Conservation (phyloP, 768 basidiomycete genomes). For the Rhizopogon rudus region DNA sequence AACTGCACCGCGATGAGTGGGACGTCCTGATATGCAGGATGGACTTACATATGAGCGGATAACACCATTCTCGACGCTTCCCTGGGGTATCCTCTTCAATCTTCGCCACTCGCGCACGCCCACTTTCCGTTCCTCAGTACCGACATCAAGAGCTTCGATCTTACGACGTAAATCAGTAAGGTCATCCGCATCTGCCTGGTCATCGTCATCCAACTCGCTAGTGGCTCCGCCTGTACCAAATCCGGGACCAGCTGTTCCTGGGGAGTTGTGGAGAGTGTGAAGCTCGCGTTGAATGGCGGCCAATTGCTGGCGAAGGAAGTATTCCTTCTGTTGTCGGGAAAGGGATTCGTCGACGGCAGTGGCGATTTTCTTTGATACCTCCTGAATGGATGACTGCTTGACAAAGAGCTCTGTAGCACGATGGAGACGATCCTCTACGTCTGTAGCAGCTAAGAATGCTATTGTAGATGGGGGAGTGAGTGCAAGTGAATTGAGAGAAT, state of each 20-base stretch:
- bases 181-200: constrained; percentile 78
- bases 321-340: constrained; percentile 87
- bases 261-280: constrained; percentile 41
- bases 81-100: constrained; percentile 81
- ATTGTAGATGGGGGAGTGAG: not conserved
- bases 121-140: constrained; percentile 78
- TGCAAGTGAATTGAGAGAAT: not conserved
- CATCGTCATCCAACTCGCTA: constrained; percentile 70
- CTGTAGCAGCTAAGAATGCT: constrained; percentile 61
- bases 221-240: constrained; percentile 21
- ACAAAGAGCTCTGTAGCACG: constrained; percentile 67
- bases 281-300: constrained; percentile 78
- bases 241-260: constrained; percentile 9
- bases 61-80: constrained; percentile 88
- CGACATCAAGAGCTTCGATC: constrained; percentile 69
- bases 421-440: constrained; percentile 56
- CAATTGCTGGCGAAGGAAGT: constrained; percentile 79
- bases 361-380: constrained; percentile 78
- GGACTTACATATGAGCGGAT: constrained; percentile 71
- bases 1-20: constrained; percentile 40
- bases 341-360: constrained; percentile 77
- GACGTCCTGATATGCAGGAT: not conserved
- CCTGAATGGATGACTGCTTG: constrained; percentile 73
- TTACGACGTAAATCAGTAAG: constrained; percentile 64
- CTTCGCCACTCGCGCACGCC: constrained; percentile 81